These are phyloP conservation scores for Lasiodiplodia sp. DNA, from an alignment of 2,329 filamentous ascomycete species.

Conservation along the genomic window DNA sequence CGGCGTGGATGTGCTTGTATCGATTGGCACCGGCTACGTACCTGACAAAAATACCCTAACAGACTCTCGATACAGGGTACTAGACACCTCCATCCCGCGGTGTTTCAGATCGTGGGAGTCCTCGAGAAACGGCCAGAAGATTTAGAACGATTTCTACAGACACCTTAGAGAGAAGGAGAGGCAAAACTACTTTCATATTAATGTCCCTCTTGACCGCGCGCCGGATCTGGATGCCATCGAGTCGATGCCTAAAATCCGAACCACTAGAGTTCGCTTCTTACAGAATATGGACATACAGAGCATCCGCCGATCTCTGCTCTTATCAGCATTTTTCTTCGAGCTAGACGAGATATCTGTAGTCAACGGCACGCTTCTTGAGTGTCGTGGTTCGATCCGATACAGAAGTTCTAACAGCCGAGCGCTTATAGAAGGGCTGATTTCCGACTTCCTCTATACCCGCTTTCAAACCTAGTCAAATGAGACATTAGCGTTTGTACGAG, in stretches of 20 bases:
- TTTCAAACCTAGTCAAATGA: not conserved
- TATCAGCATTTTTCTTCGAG: slow-evolving; percentile 4
- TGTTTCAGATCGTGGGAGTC: not conserved
- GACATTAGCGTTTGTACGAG: not conserved
- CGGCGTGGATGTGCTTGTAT: not conserved
- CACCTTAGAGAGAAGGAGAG: not conserved
- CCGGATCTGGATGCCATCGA: not conserved
- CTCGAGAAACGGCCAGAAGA: not conserved
- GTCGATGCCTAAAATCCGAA: not conserved
- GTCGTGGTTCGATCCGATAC: not conserved
- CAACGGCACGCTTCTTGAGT: not conserved
- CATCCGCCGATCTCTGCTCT: not conserved
- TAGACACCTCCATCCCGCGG: not conserved
- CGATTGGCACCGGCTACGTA: slow-evolving; percentile 2
- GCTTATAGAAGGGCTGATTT: not conserved
- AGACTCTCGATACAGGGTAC: not conserved
- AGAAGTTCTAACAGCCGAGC: not conserved
- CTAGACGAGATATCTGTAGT: not conserved
- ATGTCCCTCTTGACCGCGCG: not conserved
- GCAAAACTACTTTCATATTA: not conserved
- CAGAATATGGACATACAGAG: not conserved
- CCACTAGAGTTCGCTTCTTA: not conserved
- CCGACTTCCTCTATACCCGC: not conserved
- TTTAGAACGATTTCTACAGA: slow-evolving; percentile 1
- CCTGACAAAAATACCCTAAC: too few relatives aligned